Evolutionary conservation across 2,329 filamentous ascomycete genomes (phyloP).

Genomic region (Zymoseptoria passerinii): DNA sequence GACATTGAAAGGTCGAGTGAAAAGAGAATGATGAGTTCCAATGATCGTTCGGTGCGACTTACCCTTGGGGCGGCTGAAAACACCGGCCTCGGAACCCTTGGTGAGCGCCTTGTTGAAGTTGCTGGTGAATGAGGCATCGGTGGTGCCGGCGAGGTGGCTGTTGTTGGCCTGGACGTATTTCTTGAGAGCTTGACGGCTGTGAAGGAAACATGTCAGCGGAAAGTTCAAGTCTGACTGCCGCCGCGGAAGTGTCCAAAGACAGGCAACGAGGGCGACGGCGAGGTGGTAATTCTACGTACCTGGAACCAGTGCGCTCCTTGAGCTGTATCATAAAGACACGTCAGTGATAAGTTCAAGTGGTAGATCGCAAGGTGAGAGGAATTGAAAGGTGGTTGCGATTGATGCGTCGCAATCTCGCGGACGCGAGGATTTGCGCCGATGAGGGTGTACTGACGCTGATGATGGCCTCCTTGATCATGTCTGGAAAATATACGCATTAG

Average conservation of each 20-base stretch:
- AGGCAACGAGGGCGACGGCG: slow-evolving; percentile 19
- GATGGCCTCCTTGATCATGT: slow-evolving; percentile 67
- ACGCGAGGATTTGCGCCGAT: slow-evolving; percentile 35
- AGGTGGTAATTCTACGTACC: slow-evolving; percentile 44
- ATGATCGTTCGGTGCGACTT: slow-evolving; percentile 34
- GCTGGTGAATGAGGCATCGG: slow-evolving; percentile 53
- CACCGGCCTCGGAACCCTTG: slow-evolving; percentile 73
- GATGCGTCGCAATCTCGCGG: slow-evolving; percentile 20
- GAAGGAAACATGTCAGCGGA: slow-evolving; percentile 21
- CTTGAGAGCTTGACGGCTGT: slow-evolving; percentile 63
- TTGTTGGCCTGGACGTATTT: slow-evolving; percentile 69
- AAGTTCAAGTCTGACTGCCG: slow-evolving; percentile 9
- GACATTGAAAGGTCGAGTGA: slow-evolving; percentile 6
- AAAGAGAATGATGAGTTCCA: slow-evolving; percentile 8
- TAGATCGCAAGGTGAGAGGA: background rate
- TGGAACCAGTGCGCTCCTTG: slow-evolving; percentile 62
- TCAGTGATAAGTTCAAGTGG: slow-evolving; percentile 36
- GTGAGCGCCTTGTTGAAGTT: slow-evolving; percentile 83
- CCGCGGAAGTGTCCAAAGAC: slow-evolving; percentile 6
- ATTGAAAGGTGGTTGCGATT: background rate
- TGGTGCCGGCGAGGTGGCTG: slow-evolving; percentile 45
- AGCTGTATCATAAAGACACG: slow-evolving; percentile 46
- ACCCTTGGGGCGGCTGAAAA: slow-evolving; percentile 89
- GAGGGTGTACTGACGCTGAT: slow-evolving; percentile 55
- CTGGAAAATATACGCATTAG: slow-evolving; percentile 48